These are phyloP conservation scores for Neostapfia colusana DNA, from an alignment of 176 grass and related monocot genomes.

Conservation along the genomic window DNA sequence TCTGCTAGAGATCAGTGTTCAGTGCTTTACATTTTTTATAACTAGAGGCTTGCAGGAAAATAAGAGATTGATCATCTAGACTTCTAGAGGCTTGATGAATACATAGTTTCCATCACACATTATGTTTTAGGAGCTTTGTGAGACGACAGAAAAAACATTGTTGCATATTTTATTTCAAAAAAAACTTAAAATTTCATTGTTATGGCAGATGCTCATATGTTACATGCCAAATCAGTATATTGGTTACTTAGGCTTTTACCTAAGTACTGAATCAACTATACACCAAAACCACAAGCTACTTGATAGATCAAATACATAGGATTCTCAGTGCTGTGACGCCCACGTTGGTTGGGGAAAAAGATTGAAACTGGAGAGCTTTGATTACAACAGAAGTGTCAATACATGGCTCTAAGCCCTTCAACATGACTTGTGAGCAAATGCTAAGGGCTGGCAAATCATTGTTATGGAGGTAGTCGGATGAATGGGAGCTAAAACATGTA, in stretches of 20 bases:
- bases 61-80: background rate
- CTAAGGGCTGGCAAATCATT: background rate
- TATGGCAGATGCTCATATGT: background rate
- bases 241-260: background rate
- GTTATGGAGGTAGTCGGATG: background rate
- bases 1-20: background rate
- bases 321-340: background rate
- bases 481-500: background rate
- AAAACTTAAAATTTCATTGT: no score
- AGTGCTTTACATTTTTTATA: background rate
- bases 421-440: background rate
- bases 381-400: background rate
- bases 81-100: background rate
- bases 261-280: background rate
- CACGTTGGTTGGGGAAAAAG: background rate
- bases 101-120: background rate
- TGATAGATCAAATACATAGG: background rate
- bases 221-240: background rate
- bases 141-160: background rate
- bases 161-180: no score
- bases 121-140: background rate
- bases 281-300: background rate
- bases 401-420: background rate
- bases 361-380: background rate
- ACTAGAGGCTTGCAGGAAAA: background rate